Conservation (phyloP, 2,329 filamentous ascomycete species). For the Aspergillus sp. region DNA sequence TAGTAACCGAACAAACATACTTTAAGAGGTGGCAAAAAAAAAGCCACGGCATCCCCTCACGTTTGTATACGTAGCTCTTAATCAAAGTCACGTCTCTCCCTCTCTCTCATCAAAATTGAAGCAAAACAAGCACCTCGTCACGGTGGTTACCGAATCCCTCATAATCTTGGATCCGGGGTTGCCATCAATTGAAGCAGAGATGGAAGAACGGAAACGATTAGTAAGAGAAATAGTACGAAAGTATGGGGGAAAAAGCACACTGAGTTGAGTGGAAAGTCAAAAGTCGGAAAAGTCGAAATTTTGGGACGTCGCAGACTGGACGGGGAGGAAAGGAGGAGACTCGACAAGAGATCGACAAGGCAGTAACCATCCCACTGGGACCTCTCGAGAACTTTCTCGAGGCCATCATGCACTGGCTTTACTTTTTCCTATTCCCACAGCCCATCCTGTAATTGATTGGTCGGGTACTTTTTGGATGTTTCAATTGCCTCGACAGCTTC, state of each 20-base stretch:
- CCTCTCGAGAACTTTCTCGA: constrained; percentile 24
- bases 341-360: constrained; percentile 30
- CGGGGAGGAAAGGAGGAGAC: constrained; percentile 14
- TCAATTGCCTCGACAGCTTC: background rate
- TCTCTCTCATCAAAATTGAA: no score
- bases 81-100: no score
- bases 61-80: no score
- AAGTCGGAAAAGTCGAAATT: background rate
- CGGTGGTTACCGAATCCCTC: no score
- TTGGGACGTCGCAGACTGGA: background rate
- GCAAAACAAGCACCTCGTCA: no score
- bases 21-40: background rate
- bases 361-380: constrained; percentile 25
- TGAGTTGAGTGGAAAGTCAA: background rate
- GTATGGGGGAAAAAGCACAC: no score
- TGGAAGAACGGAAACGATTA: no score
- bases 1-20: background rate
- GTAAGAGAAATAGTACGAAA: no score
- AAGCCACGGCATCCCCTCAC: background rate
- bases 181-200: no score
- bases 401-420: background rate
- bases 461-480: background rate
- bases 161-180: no score
- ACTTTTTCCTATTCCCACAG: background rate
- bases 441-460: background rate